Evolutionary conservation across 2,329 filamentous ascomycete genomes (phyloP).

Genomic region (Aspergillus texensis): DNA sequence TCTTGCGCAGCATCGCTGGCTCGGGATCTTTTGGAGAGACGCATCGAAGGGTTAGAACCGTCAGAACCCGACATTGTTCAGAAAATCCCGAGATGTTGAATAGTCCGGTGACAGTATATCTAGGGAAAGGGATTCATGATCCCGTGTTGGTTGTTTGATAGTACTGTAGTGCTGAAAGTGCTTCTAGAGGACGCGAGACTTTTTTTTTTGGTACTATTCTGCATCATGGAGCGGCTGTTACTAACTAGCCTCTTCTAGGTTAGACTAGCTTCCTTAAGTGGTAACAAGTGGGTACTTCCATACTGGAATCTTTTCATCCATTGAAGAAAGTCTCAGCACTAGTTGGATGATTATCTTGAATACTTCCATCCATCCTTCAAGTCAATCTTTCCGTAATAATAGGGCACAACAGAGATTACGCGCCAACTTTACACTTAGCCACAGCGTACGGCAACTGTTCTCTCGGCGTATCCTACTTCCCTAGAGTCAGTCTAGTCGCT

Average conservation of each 20-base stretch:
- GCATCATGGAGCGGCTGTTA: background rate
- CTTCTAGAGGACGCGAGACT: background rate
- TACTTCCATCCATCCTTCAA: background rate
- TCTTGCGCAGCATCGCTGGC: conserved; percentile 30
- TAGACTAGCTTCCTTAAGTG: background rate
- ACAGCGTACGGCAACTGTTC: background rate
- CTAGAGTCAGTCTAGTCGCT: background rate
- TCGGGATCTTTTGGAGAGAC: conserved; percentile 34
- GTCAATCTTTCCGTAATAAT: background rate
- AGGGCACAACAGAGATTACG: background rate
- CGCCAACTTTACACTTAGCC: background rate
- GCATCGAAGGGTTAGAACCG: conserved; percentile 18
- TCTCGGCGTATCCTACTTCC: background rate
- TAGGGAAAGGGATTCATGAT: background rate
- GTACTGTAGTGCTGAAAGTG: background rate
- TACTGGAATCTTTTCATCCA: background rate
- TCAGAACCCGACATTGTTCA: conserved; percentile 19
- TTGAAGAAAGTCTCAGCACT: background rate
- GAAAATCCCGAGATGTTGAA: background rate
- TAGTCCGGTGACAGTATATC: background rate
- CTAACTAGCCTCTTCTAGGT: background rate
- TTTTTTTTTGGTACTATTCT: background rate
- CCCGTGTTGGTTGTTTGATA: background rate
- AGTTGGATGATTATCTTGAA: background rate
- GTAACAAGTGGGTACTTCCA: background rate